phyloP scores from a whole-genome alignment of 495 filamentous ascomycete genomes.

The Parathielavia appendiculata region DNA sequence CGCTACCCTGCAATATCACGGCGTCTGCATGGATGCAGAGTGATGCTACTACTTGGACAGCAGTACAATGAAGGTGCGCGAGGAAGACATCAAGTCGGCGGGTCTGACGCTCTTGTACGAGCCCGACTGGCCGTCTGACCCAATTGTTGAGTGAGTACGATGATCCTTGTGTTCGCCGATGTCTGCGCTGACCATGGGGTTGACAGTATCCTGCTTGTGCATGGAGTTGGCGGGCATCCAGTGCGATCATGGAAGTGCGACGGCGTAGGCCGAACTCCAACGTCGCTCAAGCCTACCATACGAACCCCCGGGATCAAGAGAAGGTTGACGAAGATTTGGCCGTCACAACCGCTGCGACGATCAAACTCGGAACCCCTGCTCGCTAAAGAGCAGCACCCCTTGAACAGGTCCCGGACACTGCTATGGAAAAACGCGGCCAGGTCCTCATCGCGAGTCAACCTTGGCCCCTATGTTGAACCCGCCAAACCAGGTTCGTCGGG shows the following conservation, averaged over 20 bases:
- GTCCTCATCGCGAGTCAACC: slow-evolving; percentile 22
- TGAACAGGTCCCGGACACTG: slow-evolving; percentile 2
- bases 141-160: slow-evolving; percentile 33
- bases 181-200: neutral
- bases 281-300: slow-evolving; percentile 16
- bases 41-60: slow-evolving; percentile 15
- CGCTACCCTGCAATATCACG: neutral
- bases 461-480: slow-evolving; percentile 15
- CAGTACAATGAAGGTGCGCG: slow-evolving; percentile 29
- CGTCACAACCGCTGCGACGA: slow-evolving; percentile 14
- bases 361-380: slow-evolving; percentile 28
- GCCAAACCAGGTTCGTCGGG: slow-evolving; percentile 8
- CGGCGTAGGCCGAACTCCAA: slow-evolving; percentile 11
- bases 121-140: slow-evolving; percentile 29
- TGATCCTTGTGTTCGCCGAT: neutral
- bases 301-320: slow-evolving; percentile 8
- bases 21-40: neutral
- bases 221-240: slow-evolving; percentile 38
- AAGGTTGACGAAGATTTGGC: slow-evolving; percentile 21
- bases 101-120: slow-evolving; percentile 38
- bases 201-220: slow-evolving; percentile 34
- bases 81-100: slow-evolving; percentile 28
- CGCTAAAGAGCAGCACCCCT: neutral
- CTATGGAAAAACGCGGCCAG: slow-evolving; percentile 23
- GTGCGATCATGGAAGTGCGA: slow-evolving; percentile 33